Percentiles rank a stretch among this genome's conserved stretches.
Conservation (phyloP, 1,139 yeast species). For the Meyerozyma elateridarum region DNA sequence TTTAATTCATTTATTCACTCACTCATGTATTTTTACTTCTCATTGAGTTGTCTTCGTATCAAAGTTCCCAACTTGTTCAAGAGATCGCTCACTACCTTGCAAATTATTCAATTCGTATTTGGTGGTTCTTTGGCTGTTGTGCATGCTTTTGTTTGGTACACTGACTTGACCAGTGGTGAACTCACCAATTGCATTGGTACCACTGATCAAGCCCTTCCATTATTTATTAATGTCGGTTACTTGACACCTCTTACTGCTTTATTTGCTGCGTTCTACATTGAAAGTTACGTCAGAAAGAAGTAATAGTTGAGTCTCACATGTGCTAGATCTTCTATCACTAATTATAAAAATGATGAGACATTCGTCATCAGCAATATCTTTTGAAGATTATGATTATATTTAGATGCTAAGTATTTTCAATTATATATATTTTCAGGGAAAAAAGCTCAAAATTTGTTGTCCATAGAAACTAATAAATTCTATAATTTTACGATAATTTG, state of each 20-base stretch:
- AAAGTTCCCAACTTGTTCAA: constrained; percentile 57
- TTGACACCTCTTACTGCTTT: constrained; percentile 67
- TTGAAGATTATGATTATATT: too few species aligned
- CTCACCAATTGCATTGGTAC: constrained; percentile 53
- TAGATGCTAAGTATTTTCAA: too few species aligned
- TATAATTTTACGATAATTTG: too few species aligned
- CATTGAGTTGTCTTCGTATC: constrained; percentile 58
- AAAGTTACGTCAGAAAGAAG: constrained; percentile 45
- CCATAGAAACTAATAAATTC: too few species aligned
- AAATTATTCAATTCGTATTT: constrained; percentile 63
- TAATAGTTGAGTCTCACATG: too few species aligned
- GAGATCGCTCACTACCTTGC: constrained; percentile 60
- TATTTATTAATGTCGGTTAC: constrained; percentile 59
- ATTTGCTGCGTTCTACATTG: constrained; percentile 67
- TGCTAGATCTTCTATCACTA: too few species aligned
- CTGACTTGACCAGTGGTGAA: constrained; percentile 42
- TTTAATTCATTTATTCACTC: constrained; percentile 76
- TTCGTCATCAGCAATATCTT: too few species aligned
- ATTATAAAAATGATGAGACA: too few species aligned
- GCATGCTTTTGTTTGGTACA: constrained; percentile 59
- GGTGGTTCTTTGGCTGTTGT: constrained; percentile 67
- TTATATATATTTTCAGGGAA: too few species aligned
- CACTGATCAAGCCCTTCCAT: constrained; percentile 61
- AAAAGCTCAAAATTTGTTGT: too few species aligned
- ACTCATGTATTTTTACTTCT: constrained; percentile 70